Base-by-base conservation (phyloP, 768 basidiomycete species). In the Kwoniella mangroviensis region DNA sequence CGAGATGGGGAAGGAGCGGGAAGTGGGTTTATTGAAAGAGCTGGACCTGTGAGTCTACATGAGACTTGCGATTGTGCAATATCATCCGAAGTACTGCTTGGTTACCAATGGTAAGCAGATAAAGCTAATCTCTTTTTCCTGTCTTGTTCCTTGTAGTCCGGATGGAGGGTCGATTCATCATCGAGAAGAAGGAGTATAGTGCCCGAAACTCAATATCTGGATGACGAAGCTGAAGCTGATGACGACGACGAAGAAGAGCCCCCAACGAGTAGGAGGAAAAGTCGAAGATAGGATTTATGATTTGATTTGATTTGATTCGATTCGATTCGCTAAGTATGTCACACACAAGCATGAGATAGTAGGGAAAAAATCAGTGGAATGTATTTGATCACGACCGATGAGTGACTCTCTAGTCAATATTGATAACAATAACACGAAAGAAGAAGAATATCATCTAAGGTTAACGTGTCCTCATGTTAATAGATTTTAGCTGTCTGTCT, bases 171-270 rank as follows among this genome's bases (percentile, higher is more conserved):
- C 9, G 61, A 57, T 49, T 41, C 52, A 13, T 63, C 40, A 13
- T 61, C 62, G 11, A 67, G 60, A 53, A 28, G 54, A 62, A 55
- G 65, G 51, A 73, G 60, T 12, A 68, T 71, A 1, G 71, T 77
- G 10, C 74, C 76, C 6, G 76, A 75, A 34, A 73, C 76, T 24
- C 74, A 75, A 61, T 65, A 63, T 57, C 65, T 67, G 7, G 70
- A 74, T 3, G 62, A 64, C 19, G 65, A 72, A n/a, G 56, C 65
- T 22, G 67, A 63, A 3, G 59, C 59, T 10, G 66, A 68, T 41
- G 73, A 70, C 24, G 65, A 70, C 7, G 68, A 70, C 26, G 49
- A 67, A 24, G 62, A 73, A 41, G 61, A 73, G 40, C 21, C 53
- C 2, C 12, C 53, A 21, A 21, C 53, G 34, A 41, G 45, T 34